Percentiles rank a stretch among this genome's conserved stretches.
Evolutionary conservation across 2,329 filamentous ascomycete genomes (phyloP).

Genomic region (Fusarium hostae): DNA sequence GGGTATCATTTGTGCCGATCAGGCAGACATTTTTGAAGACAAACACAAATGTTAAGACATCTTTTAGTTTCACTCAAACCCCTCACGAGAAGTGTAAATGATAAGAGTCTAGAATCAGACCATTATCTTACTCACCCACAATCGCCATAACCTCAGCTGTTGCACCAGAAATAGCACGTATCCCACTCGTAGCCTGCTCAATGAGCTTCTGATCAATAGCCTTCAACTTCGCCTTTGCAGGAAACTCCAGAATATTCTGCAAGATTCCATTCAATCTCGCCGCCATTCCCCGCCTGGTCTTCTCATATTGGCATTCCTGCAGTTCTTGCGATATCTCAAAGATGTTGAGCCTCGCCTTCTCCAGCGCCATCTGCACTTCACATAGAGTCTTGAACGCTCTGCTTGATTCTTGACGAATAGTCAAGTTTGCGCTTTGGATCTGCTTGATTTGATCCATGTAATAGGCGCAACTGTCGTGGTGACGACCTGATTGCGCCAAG

Average conservation of each 20-base stretch:
- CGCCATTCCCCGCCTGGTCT: neutral
- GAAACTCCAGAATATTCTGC: neutral
- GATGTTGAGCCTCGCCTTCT: neutral
- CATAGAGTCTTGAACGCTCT: neutral
- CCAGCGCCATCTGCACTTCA: neutral
- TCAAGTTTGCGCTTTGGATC: neutral
- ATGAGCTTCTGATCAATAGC: neutral
- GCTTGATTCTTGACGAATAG: neutral
- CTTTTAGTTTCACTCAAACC: neutral
- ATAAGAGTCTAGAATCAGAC: neutral
- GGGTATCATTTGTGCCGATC: neutral
- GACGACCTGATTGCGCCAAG: neutral
- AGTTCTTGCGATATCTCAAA: neutral
- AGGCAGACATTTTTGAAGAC: neutral
- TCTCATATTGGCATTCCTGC: neutral
- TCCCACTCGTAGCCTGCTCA: neutral
- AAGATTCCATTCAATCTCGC: neutral
- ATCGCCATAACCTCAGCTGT: neutral
- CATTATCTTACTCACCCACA: neutral
- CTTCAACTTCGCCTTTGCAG: neutral
- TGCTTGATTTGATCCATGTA: constrained; percentile 1
- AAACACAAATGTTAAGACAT: neutral
- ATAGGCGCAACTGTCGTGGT: neutral
- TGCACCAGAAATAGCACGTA: neutral
- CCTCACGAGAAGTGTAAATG: neutral